Evolutionary conservation across 2,329 filamentous ascomycete genomes (phyloP), one percentile per base, ranked within the genome.

Genomic region (Amesomyces nigricolor): DNA sequence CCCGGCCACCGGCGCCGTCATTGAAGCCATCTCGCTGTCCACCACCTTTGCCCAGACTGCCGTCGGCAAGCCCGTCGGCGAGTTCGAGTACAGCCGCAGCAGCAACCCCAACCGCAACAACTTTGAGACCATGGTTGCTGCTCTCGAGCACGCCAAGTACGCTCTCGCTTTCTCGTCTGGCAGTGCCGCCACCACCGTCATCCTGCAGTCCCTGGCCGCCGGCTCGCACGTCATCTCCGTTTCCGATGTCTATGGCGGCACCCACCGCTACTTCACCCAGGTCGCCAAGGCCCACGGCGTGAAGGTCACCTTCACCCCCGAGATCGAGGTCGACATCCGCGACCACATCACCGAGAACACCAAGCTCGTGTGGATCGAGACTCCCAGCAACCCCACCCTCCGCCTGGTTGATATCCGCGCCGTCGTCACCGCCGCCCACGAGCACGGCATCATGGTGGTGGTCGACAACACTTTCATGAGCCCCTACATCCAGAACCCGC

Each of bases 391-490:
- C 76, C 94, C 94, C 0, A 99, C 94, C 6, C 79, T 99, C 55
- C 85, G 88, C 29, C 81, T 99, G 47, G 92, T 97, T 62, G 92
- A 99, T 73, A 96, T 99, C 69, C 80, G 88, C 65, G 86, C 89
- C 51, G 88, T 99, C 40, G 87, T 88, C 29, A 83, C 83, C 29
- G 80, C 87, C 53, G 94, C 94, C 16, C 94, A 97, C 72, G 78
- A 86, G 65, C 88, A 89, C 67, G 92, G 91, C 59, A 89, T 97
- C 66, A 79, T 89, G 69, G 94, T 99, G 43, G 94, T 99, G n/a
- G 94, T 99, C 42, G 94, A 99, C 78, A 99, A 99, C 78, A 99
- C 94, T 17, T 99, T 99, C 78, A 79, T 97, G 68, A 92, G 88
- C 59, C 94, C 94, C 32, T 99, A 97, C 71, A 82, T 99, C 47